These are phyloP conservation scores for Ceratocystis cacaofunesta DNA, from an alignment of 2,329 filamentous ascomycete species.

Conservation along the genomic window DNA sequence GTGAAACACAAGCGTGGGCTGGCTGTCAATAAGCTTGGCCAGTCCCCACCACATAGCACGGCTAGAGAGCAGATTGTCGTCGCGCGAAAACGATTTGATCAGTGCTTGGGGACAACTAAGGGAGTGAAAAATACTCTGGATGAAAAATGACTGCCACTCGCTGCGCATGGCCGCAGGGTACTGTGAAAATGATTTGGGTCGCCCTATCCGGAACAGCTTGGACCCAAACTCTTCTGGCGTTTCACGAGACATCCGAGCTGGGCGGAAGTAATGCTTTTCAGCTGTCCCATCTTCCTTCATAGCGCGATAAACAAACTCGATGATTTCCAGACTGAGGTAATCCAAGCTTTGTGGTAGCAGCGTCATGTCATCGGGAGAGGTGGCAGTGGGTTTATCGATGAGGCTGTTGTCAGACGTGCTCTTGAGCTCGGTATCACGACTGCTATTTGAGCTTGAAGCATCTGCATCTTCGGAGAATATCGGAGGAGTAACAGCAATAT, in stretches of 20 bases:
- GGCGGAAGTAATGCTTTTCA: constrained; percentile 27
- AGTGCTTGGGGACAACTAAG: constrained; percentile 42
- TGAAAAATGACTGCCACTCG: constrained; percentile 46
- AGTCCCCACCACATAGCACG: constrained; percentile 50
- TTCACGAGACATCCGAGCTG: constrained; percentile 11
- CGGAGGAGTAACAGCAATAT: constrained; percentile 10
- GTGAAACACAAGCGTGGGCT: constrained; percentile 45
- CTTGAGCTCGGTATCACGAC: constrained; percentile 8
- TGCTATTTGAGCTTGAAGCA: constrained; percentile 11
- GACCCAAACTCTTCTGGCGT: constrained; percentile 5
- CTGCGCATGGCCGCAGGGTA: constrained; percentile 25
- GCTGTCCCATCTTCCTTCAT: constrained; percentile 40
- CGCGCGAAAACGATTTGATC: constrained; percentile 41
- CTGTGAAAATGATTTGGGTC: constrained; percentile 8
- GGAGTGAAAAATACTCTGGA: constrained; percentile 50
- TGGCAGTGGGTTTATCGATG: background rate
- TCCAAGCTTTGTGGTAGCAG: constrained; percentile 42
- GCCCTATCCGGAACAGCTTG: constrained; percentile 10
- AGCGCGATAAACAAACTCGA: constrained; percentile 47
- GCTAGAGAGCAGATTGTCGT: constrained; percentile 41
- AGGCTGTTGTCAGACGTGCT: constrained; percentile 1
- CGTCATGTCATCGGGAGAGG: background rate
- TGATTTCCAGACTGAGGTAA: constrained; percentile 37
- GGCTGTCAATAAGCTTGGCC: constrained; percentile 41
- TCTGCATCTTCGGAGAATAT: constrained; percentile 14